Evolutionary conservation across 257 asterid genomes (phyloP).

Genomic region (Solanum boliviense): DNA sequence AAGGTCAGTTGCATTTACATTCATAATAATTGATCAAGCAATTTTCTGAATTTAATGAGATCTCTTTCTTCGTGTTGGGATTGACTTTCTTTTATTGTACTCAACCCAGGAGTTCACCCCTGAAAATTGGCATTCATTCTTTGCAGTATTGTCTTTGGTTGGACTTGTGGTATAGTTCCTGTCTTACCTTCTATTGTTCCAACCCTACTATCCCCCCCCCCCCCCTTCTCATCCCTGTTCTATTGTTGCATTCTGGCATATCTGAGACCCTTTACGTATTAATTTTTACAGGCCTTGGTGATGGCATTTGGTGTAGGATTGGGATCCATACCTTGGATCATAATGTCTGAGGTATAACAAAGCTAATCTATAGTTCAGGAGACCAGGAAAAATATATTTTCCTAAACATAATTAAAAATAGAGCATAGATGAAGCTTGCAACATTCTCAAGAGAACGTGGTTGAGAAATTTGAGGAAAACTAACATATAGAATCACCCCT

Average conservation of each 20-base stretch:
- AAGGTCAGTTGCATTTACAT: conserved; percentile 26
- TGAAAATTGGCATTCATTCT: conserved; percentile 19
- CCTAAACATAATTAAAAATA: not conserved
- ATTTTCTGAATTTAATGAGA: not conserved
- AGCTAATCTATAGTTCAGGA: not conserved
- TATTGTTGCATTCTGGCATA: not conserved
- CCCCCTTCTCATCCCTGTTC: not conserved
- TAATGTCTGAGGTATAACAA: conserved; percentile 78
- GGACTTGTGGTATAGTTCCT: conserved; percentile 61
- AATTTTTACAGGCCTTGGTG: conserved; percentile 48
- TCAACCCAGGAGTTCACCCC: conserved; percentile 42
- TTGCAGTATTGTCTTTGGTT: conserved; percentile 40
- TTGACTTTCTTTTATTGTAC: not conserved
- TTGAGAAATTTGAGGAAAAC: not conserved
- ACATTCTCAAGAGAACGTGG: not conserved
- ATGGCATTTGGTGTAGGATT: conserved; percentile 74
- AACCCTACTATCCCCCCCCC: not conserved
- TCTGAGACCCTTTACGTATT: not conserved
- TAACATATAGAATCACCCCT: not conserved
- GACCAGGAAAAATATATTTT: not conserved
- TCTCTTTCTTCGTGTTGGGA: not conserved
- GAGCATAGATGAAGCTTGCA: not conserved
- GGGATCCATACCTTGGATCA: conserved; percentile 84
- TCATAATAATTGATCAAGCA: not conserved
- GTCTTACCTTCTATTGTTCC: not conserved